Percentiles rank a stretch among this genome's conserved stretches.
phyloP scores from a whole-genome alignment of 2,329 filamentous ascomycete species.

The Aspergillus piperis region DNA sequence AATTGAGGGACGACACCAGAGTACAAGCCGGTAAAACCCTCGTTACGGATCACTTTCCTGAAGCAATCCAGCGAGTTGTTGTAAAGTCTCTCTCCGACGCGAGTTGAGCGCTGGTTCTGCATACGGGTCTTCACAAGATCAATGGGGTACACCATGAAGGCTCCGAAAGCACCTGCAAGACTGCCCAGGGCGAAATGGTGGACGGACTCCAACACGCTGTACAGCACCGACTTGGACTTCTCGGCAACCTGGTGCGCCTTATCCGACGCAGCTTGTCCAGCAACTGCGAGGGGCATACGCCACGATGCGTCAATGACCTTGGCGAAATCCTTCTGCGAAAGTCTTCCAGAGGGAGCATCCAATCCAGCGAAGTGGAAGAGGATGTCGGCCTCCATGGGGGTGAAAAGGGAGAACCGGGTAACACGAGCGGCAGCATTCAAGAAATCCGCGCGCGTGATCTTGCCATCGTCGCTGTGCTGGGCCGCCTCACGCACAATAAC shows the following conservation, averaged over 20 bases:
- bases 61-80: constrained; percentile 98
- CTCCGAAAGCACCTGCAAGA: constrained; percentile 91
- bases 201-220: constrained; percentile 70
- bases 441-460: constrained; percentile 92
- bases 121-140: constrained; percentile 97
- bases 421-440: constrained; percentile 88
- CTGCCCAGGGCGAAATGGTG: constrained; percentile 92
- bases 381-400: constrained; percentile 97
- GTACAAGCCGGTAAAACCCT: constrained; percentile 86
- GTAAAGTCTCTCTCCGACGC: constrained; percentile 85
- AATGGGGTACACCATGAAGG: constrained; percentile 99
- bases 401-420: constrained; percentile 93
- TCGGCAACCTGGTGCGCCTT: constrained; percentile 57
- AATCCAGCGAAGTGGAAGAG: constrained; percentile 97
- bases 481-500: constrained; percentile 87
- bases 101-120: constrained; percentile 88
- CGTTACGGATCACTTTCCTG: constrained; percentile 87
- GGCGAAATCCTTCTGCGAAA: constrained; percentile 81
- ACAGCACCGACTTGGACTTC: constrained; percentile 59
- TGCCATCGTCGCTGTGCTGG: constrained; percentile 79
- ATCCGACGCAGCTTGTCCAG: constrained; percentile 49
- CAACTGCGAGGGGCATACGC: constrained; percentile 66
- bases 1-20: constrained; percentile 93
- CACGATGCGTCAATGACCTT: constrained; percentile 95
- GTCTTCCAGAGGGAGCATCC: constrained; percentile 81